A percentile compares a stretch with the other conserved stretches of the same genome.
These are phyloP conservation scores for Solanum pimpinellifolium DNA, from an alignment of 257 asterid species.

Conservation along the genomic window DNA sequence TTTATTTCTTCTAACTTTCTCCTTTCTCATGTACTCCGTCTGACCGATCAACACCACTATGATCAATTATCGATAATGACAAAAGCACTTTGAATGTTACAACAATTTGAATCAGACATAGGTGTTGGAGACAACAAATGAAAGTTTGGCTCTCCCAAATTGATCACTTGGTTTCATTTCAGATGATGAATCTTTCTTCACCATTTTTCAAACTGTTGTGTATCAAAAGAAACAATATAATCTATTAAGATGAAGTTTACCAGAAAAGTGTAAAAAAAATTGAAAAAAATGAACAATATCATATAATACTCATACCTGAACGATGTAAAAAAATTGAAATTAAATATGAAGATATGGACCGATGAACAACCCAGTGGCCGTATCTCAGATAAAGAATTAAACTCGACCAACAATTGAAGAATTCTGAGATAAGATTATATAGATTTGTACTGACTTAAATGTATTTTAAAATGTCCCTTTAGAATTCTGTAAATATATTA, in stretches of 20 bases:
- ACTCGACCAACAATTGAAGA: background rate
- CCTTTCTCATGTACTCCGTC: too few relatives aligned
- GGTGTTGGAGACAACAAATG: background rate
- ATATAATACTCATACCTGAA: background rate
- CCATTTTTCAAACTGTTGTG: background rate
- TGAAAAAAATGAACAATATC: background rate
- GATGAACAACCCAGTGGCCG: background rate
- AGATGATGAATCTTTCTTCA: background rate
- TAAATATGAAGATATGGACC: background rate
- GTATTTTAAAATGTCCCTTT: background rate
- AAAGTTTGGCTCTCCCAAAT: background rate
- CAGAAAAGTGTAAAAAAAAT: background rate
- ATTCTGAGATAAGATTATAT: background rate
- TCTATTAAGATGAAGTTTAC: background rate
- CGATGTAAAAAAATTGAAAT: background rate
- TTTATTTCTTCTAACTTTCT: background rate
- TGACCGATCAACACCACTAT: background rate
- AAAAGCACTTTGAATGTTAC: background rate
- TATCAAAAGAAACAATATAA: too few relatives aligned
- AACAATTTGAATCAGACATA: background rate
- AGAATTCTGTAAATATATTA: too few relatives aligned
- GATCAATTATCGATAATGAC: background rate
- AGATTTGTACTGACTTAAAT: background rate
- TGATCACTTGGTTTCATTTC: background rate
- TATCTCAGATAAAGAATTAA: too few relatives aligned